Evolutionary conservation across 2,329 filamentous ascomycete genomes (phyloP), one percentile per base, ranked within the genome.

Genomic region (Trichoderma citrinoviride): DNA sequence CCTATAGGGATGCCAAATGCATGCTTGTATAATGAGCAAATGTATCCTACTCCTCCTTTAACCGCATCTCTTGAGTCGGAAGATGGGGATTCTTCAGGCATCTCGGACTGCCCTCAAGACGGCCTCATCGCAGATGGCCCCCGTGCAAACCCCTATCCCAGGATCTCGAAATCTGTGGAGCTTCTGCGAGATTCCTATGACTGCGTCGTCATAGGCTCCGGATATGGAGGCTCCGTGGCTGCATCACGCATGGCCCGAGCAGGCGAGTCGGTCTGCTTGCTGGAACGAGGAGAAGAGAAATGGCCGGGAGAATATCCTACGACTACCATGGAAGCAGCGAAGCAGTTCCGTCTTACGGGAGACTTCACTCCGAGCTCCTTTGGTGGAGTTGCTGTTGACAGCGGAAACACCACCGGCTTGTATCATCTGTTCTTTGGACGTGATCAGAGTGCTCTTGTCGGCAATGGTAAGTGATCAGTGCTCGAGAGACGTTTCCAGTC

Each of bases 221-320:
- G 88, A 1, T 91, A 90, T 73, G 88, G 88, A 25, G 87, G 86
- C 44, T 85, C 83, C 25, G 84, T 90, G 21, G 87, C 88, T 3
- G 88, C 87, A 0, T 85, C 85, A 23, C 81, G 87, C 12, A 86
- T 90, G 82, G 83, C 87, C 3, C 81, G 88, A 61, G 73, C 73
- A 0, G 70, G 80, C 2, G 80, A 87, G 71, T 82, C 78, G 2
- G 87, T 90, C 1, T 89, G 87, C 66, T 74, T 91, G 19, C 78
- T 91, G 1, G 88, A 91, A 72, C 78, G 85, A 19, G 88, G 88
- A 2, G 78, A 82, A 64, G 88, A 91, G 74, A 82, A 80, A 67
- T 90, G 86, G 87, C 87, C 87, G 1, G 87, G 87, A 5, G 86
- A 89, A 72, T 90, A 87, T 67, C 87, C 87, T 0, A 79, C 75